phyloP scores from a whole-genome alignment of 2,329 filamentous ascomycete species.

The Ophiostoma sp. region DNA sequence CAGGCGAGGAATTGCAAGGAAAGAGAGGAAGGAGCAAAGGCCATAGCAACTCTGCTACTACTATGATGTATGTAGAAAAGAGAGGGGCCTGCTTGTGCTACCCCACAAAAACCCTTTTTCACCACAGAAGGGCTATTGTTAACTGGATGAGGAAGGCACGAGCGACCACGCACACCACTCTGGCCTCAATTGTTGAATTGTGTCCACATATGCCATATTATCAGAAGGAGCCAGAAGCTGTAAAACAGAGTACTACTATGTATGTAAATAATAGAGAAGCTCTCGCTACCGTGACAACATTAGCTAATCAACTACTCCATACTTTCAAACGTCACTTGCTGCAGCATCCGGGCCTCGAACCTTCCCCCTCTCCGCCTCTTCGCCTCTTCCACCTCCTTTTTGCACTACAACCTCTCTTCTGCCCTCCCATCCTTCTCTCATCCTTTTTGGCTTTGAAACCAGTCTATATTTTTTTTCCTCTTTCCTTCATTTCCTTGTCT shows the following conservation, averaged over 20 bases:
- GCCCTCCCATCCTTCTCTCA: not conserved
- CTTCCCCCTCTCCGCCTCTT: slow-evolving; percentile 12
- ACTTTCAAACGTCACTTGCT: slow-evolving; percentile 4
- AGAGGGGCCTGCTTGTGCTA: not conserved
- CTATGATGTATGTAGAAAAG: not conserved
- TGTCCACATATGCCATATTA: slow-evolving; percentile 13
- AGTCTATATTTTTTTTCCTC: not conserved
- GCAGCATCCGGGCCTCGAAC: slow-evolving; percentile 11
- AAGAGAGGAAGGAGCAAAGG: not conserved
- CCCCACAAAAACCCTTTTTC: not conserved
- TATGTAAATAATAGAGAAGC: not conserved
- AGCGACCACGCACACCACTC: slow-evolving; percentile 15
- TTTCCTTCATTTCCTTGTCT: not conserved
- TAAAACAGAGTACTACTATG: not conserved
- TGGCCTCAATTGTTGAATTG: slow-evolving; percentile 16
- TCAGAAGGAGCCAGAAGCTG: slow-evolving; percentile 6
- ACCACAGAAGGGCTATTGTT: slow-evolving; percentile 4
- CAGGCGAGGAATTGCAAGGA: not conserved
- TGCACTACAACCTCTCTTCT: not conserved
- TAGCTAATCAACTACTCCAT: slow-evolving; percentile 7
- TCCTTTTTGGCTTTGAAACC: not conserved
- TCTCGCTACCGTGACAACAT: slow-evolving; percentile 9
- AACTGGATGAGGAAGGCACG: slow-evolving; percentile 11
- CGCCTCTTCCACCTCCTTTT: slow-evolving; percentile 6
- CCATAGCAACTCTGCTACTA: not conserved